Conservation (phyloP, 257 asterid genomes). For the Scutellaria galericulata region DNA sequence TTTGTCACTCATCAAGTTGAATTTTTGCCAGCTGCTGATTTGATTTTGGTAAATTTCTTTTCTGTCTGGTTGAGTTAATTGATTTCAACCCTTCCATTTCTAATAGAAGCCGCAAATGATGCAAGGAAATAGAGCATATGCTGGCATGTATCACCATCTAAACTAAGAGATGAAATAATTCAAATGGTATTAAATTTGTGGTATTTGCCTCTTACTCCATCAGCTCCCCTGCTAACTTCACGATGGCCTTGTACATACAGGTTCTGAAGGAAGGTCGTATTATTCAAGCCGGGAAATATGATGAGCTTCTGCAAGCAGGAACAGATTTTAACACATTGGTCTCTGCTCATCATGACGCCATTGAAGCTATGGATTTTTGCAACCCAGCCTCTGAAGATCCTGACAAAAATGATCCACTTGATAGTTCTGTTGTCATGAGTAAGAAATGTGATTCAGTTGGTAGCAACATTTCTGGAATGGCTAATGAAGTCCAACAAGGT, state of each 20-base stretch:
- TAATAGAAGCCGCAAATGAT: neutral
- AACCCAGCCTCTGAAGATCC: constrained; percentile 64
- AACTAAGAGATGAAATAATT: neutral
- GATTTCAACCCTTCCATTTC: neutral
- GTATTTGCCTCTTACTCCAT: constrained; percentile 5
- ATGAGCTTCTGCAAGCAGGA: constrained; percentile 94
- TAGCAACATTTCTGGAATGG: constrained; percentile 55
- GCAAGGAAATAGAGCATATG: neutral
- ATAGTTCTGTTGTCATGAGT: constrained; percentile 56
- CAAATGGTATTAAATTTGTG: constrained; percentile 13
- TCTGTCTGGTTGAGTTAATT: neutral
- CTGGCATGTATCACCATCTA: neutral
- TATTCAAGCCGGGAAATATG: constrained; percentile 94
- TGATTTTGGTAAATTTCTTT: constrained; percentile 75
- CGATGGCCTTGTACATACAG: constrained; percentile 45
- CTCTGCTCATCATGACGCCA: constrained; percentile 96
- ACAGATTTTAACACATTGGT: constrained; percentile 88
- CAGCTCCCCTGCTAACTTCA: constrained; percentile 26
- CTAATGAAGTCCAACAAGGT: constrained; percentile 67
- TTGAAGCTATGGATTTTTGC: constrained; percentile 90
- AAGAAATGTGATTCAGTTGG: constrained; percentile 62
- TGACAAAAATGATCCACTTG: constrained; percentile 58
- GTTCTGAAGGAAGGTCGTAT: constrained; percentile 93
- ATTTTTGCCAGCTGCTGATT: constrained; percentile 90
- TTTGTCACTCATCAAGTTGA: constrained; percentile 99